Conservation (phyloP, 495 filamentous ascomycete species). For the Penicillium diatomitis region DNA sequence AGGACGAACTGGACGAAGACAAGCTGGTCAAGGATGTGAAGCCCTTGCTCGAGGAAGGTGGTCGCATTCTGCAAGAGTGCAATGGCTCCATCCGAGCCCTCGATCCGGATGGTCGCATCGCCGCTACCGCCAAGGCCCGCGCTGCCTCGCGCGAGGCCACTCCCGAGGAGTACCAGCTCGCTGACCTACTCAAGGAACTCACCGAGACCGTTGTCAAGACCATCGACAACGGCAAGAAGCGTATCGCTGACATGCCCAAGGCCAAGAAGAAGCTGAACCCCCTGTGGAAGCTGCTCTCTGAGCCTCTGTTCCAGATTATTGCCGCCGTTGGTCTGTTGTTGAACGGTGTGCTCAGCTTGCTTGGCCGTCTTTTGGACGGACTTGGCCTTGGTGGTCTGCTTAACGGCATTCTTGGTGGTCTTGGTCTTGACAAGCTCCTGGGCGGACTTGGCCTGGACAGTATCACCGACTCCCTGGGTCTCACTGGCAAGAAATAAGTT, state of each 20-base stretch:
- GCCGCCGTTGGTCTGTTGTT: slow-evolving; percentile 82
- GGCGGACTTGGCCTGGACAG: slow-evolving; percentile 61
- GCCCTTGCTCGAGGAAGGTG: slow-evolving; percentile 78
- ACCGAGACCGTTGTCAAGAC: slow-evolving; percentile 55
- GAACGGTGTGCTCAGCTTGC: slow-evolving; percentile 71
- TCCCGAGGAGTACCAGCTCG: slow-evolving; percentile 77
- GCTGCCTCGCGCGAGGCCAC: slow-evolving; percentile 73
- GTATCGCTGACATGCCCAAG: slow-evolving; percentile 82
- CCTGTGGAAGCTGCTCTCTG: slow-evolving; percentile 64
- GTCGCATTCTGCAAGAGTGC: slow-evolving; percentile 73
- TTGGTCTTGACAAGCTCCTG: slow-evolving; percentile 73
- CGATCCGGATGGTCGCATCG: slow-evolving; percentile 80
- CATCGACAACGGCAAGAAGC: slow-evolving; percentile 80
- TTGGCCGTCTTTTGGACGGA: slow-evolving; percentile 70
- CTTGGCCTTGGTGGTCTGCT: slow-evolving; percentile 79
- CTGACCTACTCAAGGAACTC: slow-evolving; percentile 72
- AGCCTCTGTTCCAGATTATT: slow-evolving; percentile 84
- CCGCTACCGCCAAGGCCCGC: slow-evolving; percentile 77
- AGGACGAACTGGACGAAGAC: slow-evolving; percentile 88
- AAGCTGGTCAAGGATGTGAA: slow-evolving; percentile 75
- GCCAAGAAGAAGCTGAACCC: slow-evolving; percentile 91
- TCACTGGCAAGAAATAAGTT: slow-evolving; percentile 28
- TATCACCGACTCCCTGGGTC: slow-evolving; percentile 44
- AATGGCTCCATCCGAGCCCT: slow-evolving; percentile 85
- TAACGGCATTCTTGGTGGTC: slow-evolving; percentile 66